Evolutionary conservation across 2,329 filamentous ascomycete species (phyloP).

Genomic region (Neonectria neomacrospora): DNA sequence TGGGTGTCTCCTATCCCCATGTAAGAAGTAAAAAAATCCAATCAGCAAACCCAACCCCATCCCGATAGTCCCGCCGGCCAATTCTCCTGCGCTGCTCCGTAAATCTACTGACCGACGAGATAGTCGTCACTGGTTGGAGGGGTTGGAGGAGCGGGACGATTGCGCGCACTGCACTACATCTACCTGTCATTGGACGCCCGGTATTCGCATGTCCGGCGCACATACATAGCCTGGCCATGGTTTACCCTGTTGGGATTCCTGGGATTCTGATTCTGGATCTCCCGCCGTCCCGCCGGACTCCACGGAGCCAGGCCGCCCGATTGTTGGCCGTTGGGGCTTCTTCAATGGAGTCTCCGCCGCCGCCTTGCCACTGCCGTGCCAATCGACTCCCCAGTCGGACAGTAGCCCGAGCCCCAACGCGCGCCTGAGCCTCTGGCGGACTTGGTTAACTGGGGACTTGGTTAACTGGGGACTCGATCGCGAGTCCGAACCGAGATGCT

Average conservation of each 20-base stretch:
- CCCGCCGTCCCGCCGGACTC: constrained; percentile 8
- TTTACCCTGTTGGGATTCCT: constrained; percentile 23
- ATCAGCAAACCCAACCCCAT: constrained; percentile 10
- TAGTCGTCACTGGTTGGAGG: constrained; percentile 8
- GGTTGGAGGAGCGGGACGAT: constrained; percentile 20
- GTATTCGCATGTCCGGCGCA: background rate
- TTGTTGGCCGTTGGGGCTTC: constrained; percentile 41
- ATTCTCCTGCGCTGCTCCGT: constrained; percentile 4
- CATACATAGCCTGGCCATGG: too few relatives aligned
- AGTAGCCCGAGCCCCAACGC: constrained; percentile 45
- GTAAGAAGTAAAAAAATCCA: background rate
- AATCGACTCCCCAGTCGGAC: constrained; percentile 45
- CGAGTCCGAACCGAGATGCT: constrained; percentile 37
- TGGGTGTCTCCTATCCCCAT: constrained; percentile 6
- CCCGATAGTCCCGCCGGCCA: constrained; percentile 19
- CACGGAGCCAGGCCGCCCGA: constrained; percentile 31
- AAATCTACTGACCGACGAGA: constrained; percentile 5
- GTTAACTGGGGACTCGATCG: constrained; percentile 16
- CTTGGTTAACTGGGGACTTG: constrained; percentile 11
- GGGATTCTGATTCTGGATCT: background rate
- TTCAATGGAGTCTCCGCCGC: constrained; percentile 31
- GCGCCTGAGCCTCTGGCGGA: constrained; percentile 24
- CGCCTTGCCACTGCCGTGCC: constrained; percentile 44
- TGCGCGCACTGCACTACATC: constrained; percentile 2
- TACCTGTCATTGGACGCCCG: constrained; percentile 1